Evolutionary conservation across 78 protist genomes (phyloP), one percentile per base, ranked within the genome.

Genomic region (Paulinella micropora): DNA sequence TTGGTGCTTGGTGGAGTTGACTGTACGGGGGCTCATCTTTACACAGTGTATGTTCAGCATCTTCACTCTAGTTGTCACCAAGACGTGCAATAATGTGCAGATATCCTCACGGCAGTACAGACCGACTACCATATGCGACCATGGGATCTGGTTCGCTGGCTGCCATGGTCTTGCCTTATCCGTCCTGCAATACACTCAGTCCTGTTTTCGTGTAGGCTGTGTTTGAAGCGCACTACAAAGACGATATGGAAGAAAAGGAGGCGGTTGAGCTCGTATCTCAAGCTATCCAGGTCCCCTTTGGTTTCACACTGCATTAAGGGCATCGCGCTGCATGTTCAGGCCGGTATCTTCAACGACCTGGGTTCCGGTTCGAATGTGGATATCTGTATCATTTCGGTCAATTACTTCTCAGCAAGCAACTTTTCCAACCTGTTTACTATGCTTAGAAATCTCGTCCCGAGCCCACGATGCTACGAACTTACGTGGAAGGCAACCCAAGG

Each of bases 61-160:
- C n/a, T n/a, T n/a, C n/a, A n/a, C n/a, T n/a, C n/a, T n/a, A n/a
- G n/a, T n/a, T n/a, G n/a, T n/a, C n/a, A n/a, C n/a, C n/a, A n/a
- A n/a, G n/a, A n/a, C n/a, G n/a, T n/a, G n/a, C n/a, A n/a, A n/a
- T n/a, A n/a, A n/a, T n/a, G n/a, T n/a, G n/a, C n/a, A n/a, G n/a
- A n/a, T 84, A 94, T 38, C 98, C 99, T 40, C 98, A 97, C 90
- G 99, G 99, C 28, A 79, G 88, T 6, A 92, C 96, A 0, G 97
- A 95, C 90, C 86, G 87, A 32, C 95, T 96, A 73, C 99, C 99
- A 2, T 98, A 91, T 90, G 96, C 96, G 23, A 95, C 99, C 34
- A 96, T 98, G 99, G 99, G 99, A 39, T 94, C 97, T 3, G 99
- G 99, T 38, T 96, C 98, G 28, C 92, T 98, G 1, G 97, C 98